Evolutionary conservation across 257 asterid species (phyloP).

Genomic region (Ballota nigra): DNA sequence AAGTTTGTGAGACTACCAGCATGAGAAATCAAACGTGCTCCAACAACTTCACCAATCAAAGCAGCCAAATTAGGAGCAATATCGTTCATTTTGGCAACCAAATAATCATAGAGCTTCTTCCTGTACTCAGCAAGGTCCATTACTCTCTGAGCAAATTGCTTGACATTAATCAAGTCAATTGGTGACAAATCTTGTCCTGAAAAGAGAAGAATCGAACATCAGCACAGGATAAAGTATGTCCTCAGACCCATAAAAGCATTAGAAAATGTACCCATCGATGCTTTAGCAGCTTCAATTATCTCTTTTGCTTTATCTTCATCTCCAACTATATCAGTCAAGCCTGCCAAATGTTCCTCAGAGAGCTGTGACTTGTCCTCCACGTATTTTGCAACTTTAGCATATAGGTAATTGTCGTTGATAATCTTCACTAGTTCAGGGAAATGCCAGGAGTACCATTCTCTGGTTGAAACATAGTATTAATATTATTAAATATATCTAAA

Average conservation of each 20-base stretch:
- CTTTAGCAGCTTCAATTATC: slow-evolving; percentile 93
- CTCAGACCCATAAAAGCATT: not conserved
- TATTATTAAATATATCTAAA: too few species aligned
- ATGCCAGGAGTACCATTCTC: slow-evolving; percentile 99
- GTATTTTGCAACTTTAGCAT: slow-evolving; percentile 78
- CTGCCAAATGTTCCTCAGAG: slow-evolving; percentile 62
- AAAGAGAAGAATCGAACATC: slow-evolving; percentile 15
- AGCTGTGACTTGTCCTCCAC: slow-evolving; percentile 78
- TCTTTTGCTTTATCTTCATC: slow-evolving; percentile 98
- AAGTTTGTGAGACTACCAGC: slow-evolving; percentile 97
- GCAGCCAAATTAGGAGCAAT: slow-evolving; percentile 98
- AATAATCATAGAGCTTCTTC: slow-evolving; percentile 79
- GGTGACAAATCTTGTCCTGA: slow-evolving; percentile 95
- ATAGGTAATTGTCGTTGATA: slow-evolving; percentile 84
- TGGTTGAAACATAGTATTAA: slow-evolving; percentile 29
- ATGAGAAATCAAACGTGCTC: slow-evolving; percentile 96
- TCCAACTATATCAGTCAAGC: slow-evolving; percentile 70
- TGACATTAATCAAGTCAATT: slow-evolving; percentile 82
- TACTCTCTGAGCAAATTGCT: slow-evolving; percentile 89
- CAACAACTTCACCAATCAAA: slow-evolving; percentile 94
- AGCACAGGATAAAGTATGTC: not conserved
- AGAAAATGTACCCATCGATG: slow-evolving; percentile 80
- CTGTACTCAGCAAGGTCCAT: slow-evolving; percentile 95
- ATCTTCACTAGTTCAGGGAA: slow-evolving; percentile 92
- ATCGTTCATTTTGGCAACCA: slow-evolving; percentile 88